Base-by-base conservation (phyloP, 192 early-diverging fungal species). In the Phlyctochytrium bullatum region DNA sequence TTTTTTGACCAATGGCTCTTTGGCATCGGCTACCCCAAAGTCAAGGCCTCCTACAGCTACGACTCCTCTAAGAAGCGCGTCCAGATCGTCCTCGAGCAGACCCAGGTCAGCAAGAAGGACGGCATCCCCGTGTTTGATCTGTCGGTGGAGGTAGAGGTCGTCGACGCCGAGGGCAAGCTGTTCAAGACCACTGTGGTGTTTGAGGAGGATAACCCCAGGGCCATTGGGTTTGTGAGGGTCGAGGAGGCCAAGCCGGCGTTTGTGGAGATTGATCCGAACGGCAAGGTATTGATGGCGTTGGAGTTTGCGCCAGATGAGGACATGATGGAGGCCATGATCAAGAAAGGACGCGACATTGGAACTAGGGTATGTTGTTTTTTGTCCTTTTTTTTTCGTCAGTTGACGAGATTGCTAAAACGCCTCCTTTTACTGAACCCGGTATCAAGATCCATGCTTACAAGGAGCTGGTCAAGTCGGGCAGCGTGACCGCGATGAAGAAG, bases 1-100 rank as follows among this genome's bases (percentile, higher is more conserved):
- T 96, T 97, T 66, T 83, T 88, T 32, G 90, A 92, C 23, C 93
- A 97, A 74, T 97, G 95, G 95, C 82, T 97, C 25, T 91, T 88
- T 66, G 90, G 89, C 31, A 88, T 85, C n/a, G 94, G 94, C 4
- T 93, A 88, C 65, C 93, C 93, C 2, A 88, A 90, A 62, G 87
- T 97, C 61, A 82, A 86, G 70, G 89, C 93, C 52, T 66, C 62
- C 12, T 92, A 88, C 66, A 73, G 83, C 50, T 95, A 93, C 52
- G 92, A 92, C 69, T 85, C 89, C 32, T 91, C 91, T 73, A 95
- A 93, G 72, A 87, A 92, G 80, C 83, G 88, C 14, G 91, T 95
- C 12, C 90, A 93, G 69, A 88, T 98, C 60, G 66, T 67, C 0
- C 60, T 85, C 34, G 71, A 77, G 59, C 83, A 85, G 58, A 82